A percentile compares a stretch with the other conserved stretches of the same genome.
Conservation (phyloP, 2,329 filamentous ascomycete genomes). For the Colletotrichum sp. region DNA sequence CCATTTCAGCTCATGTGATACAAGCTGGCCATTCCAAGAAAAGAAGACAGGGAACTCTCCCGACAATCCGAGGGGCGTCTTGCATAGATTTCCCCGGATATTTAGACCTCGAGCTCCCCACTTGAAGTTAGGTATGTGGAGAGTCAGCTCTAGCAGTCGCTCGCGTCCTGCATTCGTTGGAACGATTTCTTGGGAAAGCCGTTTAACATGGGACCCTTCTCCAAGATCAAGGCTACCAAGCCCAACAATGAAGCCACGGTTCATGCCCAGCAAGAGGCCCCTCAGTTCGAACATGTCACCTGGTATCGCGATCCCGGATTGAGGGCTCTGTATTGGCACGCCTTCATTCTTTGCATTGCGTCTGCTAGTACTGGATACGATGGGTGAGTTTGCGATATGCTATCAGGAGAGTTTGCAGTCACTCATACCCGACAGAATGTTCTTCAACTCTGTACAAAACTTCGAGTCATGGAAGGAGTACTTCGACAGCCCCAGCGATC, state of each 20-base stretch:
- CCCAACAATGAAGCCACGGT: background rate
- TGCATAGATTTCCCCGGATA: background rate
- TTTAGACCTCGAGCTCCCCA: background rate
- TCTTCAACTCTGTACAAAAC: conserved; percentile 49
- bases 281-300: conserved; percentile 51
- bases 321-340: conserved; percentile 59
- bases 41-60: background rate
- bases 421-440: conserved; percentile 34
- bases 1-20: background rate
- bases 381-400: conserved; percentile 41
- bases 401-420: background rate
- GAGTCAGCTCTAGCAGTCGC: background rate
- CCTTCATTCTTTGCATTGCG: conserved; percentile 54
- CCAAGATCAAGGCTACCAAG: conserved; percentile 5
- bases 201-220: background rate
- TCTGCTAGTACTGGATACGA: conserved; percentile 63
- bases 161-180: background rate
- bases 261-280: conserved; percentile 48
- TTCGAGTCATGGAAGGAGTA: conserved; percentile 48
- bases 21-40: background rate
- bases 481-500: conserved; percentile 50
- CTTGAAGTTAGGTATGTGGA: background rate
- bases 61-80: background rate
- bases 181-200: background rate
- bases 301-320: conserved; percentile 60